These are phyloP conservation scores for Phytophthora capsici DNA, from an alignment of 352 stramenopile species.

Conservation along the genomic window DNA sequence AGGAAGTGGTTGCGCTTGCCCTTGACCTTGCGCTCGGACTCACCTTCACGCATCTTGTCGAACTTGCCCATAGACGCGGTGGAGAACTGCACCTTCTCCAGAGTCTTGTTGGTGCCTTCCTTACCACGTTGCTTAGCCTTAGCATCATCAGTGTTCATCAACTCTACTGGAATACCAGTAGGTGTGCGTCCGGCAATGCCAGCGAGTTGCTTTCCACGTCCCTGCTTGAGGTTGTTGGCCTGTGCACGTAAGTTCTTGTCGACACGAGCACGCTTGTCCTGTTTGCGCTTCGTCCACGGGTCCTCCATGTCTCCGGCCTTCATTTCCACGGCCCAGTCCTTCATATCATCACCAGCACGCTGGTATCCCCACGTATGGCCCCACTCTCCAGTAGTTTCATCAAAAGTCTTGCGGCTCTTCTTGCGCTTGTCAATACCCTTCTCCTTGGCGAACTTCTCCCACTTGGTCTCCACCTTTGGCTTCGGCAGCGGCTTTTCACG, in stretches of 20 bases:
- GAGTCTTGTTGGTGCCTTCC: constrained; percentile 85
- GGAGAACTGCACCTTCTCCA: constrained; percentile 92
- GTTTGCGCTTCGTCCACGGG: constrained; percentile 94
- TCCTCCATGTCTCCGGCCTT: constrained; percentile 93
- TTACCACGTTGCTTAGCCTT: constrained; percentile 91
- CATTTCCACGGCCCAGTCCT: constrained; percentile 95
- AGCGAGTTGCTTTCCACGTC: constrained; percentile 63
- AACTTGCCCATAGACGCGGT: constrained; percentile 96
- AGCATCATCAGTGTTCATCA: constrained; percentile 75
- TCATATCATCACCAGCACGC: constrained; percentile 79
- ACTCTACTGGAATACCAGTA: constrained; percentile 90
- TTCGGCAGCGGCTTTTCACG: constrained; percentile 91
- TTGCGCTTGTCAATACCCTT: constrained; percentile 98
- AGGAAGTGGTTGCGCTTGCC: constrained; percentile 88
- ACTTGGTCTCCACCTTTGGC: constrained; percentile 97
- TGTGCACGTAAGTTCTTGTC: constrained; percentile 94
- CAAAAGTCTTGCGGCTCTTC: constrained; percentile 96
- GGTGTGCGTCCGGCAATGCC: constrained; percentile 57
- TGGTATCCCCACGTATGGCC: constrained; percentile 94
- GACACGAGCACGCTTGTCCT: constrained; percentile 91
- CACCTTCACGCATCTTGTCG: constrained; percentile 93
- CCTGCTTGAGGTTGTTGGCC: constrained; percentile 76
- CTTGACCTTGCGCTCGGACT: constrained; percentile 90
- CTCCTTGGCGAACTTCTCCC: constrained; percentile 98
- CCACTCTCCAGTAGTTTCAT: constrained; percentile 95